Conservation (phyloP, 805 yeast genomes). For the Myxozyma sirexii region DNA sequence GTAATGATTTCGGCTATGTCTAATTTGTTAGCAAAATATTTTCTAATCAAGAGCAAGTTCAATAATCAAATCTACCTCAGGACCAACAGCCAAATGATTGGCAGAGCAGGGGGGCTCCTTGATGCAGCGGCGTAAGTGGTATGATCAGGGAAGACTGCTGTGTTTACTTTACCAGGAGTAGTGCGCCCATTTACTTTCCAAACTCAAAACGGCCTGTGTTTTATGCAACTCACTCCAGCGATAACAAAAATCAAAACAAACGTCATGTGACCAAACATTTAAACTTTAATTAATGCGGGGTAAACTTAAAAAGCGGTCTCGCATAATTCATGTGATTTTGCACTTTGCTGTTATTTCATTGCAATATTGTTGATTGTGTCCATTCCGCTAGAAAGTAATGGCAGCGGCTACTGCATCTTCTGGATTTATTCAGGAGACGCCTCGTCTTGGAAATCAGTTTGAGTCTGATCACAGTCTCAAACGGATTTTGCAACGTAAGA, state of each 20-base stretch:
- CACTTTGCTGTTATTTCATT: too few species aligned
- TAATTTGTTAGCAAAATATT: neutral
- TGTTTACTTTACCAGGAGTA: too few species aligned
- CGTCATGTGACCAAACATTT: neutral
- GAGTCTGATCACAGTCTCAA: conserved; percentile 34
- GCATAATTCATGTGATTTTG: too few species aligned
- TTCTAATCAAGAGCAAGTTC: neutral
- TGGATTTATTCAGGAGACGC: conserved; percentile 39
- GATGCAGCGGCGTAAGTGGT: too few species aligned
- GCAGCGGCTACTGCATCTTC: conserved; percentile 36
- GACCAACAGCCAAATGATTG: neutral
- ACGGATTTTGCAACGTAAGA: conserved; percentile 29
- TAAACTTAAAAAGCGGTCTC: neutral
- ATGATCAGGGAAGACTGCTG: too few species aligned
- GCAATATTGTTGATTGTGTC: too few species aligned
- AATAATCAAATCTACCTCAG: neutral
- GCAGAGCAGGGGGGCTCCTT: too few species aligned
- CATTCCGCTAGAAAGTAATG: neutral
- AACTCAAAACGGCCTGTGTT: neutral
- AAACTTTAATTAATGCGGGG: too few species aligned
- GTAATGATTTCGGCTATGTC: neutral
- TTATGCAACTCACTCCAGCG: too few species aligned
- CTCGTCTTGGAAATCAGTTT: conserved; percentile 38
- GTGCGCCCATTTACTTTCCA: neutral
- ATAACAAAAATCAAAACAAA: neutral